These are phyloP conservation scores for Agrostemma githago DNA, from an alignment of 148 eudicot genomes.

Conservation along the genomic window DNA sequence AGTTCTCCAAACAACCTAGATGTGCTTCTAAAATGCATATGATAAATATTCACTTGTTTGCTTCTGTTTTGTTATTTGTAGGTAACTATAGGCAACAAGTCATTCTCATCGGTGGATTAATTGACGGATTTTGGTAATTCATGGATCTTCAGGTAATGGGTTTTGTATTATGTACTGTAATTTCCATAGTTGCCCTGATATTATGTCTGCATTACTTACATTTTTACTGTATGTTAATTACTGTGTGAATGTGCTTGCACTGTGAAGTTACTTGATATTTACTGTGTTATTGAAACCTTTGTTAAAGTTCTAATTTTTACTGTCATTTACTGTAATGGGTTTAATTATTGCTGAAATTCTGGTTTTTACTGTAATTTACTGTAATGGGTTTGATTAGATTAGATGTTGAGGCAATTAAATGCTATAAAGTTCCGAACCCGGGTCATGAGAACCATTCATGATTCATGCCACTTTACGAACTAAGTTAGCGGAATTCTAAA, in stretches of 20 bases:
- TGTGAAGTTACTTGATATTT: no score
- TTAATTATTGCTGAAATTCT: no score
- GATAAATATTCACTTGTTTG: no score
- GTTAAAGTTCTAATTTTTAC: no score
- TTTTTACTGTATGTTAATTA: not conserved
- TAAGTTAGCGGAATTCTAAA: not conserved
- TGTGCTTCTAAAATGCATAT: no score
- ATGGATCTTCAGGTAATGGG: slow-evolving; percentile 57
- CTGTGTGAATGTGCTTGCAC: not conserved
- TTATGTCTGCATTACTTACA: slow-evolving; percentile 2
- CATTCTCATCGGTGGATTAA: no score
- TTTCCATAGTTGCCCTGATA: not conserved
- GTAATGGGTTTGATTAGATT: not conserved
- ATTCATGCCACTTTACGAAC: not conserved
- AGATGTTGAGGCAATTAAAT: not conserved
- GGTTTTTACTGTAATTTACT: no score
- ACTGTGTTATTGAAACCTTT: no score
- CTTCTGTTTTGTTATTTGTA: no score
- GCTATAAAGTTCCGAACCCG: not conserved
- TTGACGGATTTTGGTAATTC: slow-evolving; percentile 9
- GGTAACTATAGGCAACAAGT: no score
- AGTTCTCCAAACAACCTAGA: no score
- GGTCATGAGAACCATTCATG: not conserved
- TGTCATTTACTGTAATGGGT: no score
- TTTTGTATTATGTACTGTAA: slow-evolving; percentile 11